Base-by-base conservation (phyloP, 306 rosid genomes). In the Cucumis sativus region DNA sequence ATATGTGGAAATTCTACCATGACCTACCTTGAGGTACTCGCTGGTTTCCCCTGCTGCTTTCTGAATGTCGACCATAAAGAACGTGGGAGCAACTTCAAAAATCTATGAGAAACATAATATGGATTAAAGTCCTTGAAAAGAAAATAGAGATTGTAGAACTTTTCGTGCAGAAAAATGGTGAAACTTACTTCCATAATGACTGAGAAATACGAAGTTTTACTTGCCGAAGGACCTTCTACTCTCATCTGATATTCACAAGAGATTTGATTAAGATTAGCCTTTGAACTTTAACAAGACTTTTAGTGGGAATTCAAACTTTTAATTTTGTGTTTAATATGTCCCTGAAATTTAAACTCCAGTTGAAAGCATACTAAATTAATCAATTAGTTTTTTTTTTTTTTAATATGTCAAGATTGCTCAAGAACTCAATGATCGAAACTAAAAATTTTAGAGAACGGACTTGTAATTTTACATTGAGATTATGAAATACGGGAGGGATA, bases 1-100 rank as follows among this genome's bases (percentile, higher is more conserved):
- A 59, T 2, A 59, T 2, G 14, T 17, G 33, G 60, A 2, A 17
- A 54, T 23, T 78, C 75, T 51, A 49, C 17, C 23, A 15, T 8
- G 82, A 78, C 91, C 45, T 64, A 93, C 98, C 96, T 91, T 88
- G 84, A 89, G 92, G 81, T 85, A 93, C 74, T 93, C 98, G 81
- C 85, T 79, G 40, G 90, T 89, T 82, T 93, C 96, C 83, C 96
- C 98, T 20, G 91, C 91, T 20, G 91, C 92, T 84, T 86, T 91
- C 77, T 91, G 93, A 80, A 93, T 91, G 84, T 93, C 97, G 59
- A 91, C 97, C 98, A 93, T 93, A 52, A 80, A 83, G 84, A 85
- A 93, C 37, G 98, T 78, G 13, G 98, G 98, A 78, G 98, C 98
- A 56, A 93, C 91, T 84, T 93, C 91, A 54, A 89, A 93, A 75